These are phyloP conservation scores for Aphanomyces astaci DNA, from an alignment of 352 stramenopile species.

Conservation along the genomic window DNA sequence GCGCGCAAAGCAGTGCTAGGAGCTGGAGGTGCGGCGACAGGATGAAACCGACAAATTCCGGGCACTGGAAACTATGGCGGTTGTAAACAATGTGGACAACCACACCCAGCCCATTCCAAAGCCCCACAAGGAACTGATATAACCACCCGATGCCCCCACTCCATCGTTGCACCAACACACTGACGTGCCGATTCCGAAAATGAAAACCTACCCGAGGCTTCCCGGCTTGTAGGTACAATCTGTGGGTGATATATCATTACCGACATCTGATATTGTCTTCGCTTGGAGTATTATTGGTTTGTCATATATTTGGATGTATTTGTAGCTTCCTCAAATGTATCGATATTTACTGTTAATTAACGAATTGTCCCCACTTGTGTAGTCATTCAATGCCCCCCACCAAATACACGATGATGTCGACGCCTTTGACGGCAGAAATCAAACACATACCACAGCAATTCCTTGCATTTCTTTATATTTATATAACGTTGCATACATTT, in stretches of 20 bases:
- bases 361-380: neutral
- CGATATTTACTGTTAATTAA: too few species aligned
- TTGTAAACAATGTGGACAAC: slow-evolving; percentile 3
- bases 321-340: too few species aligned
- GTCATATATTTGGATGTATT: too few species aligned
- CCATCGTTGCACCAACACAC: neutral
- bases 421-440: slow-evolving; percentile 21
- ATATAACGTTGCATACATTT: too few species aligned
- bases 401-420: too few species aligned
- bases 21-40: neutral
- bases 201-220: slow-evolving; percentile 13
- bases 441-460: too few species aligned
- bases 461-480: too few species aligned
- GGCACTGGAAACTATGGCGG: slow-evolving; percentile 8
- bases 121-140: neutral
- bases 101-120: neutral
- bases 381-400: neutral
- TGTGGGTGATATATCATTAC: neutral
- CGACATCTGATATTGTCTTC: too few species aligned
- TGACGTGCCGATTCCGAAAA: neutral
- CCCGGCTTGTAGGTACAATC: neutral
- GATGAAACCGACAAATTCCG: slow-evolving; percentile 20
- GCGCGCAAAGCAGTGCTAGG: neutral
- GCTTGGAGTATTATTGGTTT: too few species aligned
- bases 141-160: neutral